phyloP scores from a whole-genome alignment of 2,329 filamentous ascomycete genomes.

The Cytospora paraplurivora region DNA sequence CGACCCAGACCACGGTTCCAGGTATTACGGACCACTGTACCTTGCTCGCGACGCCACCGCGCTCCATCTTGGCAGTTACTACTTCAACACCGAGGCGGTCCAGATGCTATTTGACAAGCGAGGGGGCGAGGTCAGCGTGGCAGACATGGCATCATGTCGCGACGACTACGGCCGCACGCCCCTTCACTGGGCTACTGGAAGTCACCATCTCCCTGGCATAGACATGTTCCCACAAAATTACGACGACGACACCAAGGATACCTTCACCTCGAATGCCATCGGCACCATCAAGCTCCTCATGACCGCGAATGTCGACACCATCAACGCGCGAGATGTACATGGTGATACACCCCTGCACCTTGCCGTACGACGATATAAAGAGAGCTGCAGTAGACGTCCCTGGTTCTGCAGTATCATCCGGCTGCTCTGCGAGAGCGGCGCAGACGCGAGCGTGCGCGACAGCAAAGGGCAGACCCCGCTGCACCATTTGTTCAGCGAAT shows the following conservation, averaged over 20 bases:
- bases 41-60: slow-evolving; percentile 2
- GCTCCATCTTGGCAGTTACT: slow-evolving; percentile 9
- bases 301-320: neutral
- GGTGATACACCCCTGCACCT: slow-evolving; percentile 32
- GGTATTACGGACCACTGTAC: neutral
- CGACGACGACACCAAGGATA: neutral
- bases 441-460: slow-evolving; percentile 28
- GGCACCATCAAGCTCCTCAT: slow-evolving; percentile 6
- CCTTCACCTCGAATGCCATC: neutral
- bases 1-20: neutral
- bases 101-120: neutral
- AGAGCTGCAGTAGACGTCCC: too few relatives aligned
- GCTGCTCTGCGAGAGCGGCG: slow-evolving; percentile 33
- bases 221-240: too few relatives aligned
- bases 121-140: neutral
- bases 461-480: slow-evolving; percentile 31
- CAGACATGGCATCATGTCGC: neutral
- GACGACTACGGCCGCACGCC: slow-evolving; percentile 6
- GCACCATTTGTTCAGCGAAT: slow-evolving; percentile 39
- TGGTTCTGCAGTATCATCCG: slow-evolving; percentile 23
- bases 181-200: slow-evolving; percentile 8
- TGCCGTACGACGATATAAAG: slow-evolving; percentile 28
- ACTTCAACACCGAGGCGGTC: neutral
- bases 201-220: neutral
- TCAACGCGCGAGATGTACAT: slow-evolving; percentile 26